A percentile compares a stretch with the other conserved stretches of the same genome.
Evolutionary conservation across 2,329 filamentous ascomycete genomes (phyloP).

Genomic region (Gnomoniopsis smithogilvyi): DNA sequence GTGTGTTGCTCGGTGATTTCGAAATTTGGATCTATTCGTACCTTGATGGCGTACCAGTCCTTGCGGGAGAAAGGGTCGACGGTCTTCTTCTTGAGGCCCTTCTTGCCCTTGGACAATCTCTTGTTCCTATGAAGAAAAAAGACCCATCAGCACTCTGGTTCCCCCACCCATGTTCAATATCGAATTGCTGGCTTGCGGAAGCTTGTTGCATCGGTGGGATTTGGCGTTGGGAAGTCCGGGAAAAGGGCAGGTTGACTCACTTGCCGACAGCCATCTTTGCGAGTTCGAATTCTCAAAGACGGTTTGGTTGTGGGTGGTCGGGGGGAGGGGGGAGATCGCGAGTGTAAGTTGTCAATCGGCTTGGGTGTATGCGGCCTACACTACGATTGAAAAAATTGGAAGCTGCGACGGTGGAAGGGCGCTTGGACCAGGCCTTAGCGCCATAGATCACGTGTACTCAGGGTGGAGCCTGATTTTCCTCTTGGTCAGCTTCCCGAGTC

Average conservation of each 20-base stretch:
- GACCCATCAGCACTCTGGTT: constrained; percentile 22
- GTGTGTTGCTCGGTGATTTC: neutral
- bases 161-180: neutral
- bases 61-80: constrained; percentile 97
- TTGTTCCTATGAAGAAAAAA: constrained; percentile 71
- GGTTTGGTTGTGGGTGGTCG: constrained; percentile 38
- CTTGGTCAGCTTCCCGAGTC: too few relatives aligned
- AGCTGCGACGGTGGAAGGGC: too few relatives aligned
- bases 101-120: constrained; percentile 99
- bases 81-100: constrained; percentile 99
- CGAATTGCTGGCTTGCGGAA: neutral
- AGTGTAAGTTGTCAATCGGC: constrained; percentile 19
- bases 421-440: neutral
- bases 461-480: too few relatives aligned
- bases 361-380: constrained; percentile 2
- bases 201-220: neutral
- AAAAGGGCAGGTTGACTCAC: constrained; percentile 34
- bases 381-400: constrained; percentile 3
- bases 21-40: constrained; percentile 34
- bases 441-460: too few relatives aligned
- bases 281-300: constrained; percentile 42
- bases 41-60: constrained; percentile 99
- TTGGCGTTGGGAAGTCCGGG: constrained; percentile 20
- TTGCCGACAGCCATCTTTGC: constrained; percentile 61
- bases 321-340: constrained; percentile 23